A percentile compares a stretch with the other conserved stretches of the same genome.
phyloP scores from a whole-genome alignment of 129 eudicot genomes.

The Saussurea involucrata region DNA sequence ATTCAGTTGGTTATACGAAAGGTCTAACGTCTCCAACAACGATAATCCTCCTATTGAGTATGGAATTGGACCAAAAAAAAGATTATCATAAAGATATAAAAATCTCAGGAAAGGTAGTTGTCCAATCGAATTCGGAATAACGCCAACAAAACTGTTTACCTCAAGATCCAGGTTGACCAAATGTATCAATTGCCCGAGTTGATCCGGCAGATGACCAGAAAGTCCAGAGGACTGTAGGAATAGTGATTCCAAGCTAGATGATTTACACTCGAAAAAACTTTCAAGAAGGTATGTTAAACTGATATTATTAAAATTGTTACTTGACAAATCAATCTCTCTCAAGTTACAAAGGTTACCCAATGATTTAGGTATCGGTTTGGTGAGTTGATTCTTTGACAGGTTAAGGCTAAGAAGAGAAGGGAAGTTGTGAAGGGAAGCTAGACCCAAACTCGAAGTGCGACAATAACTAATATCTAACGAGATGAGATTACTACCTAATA shows the following conservation, averaged over 20 bases:
- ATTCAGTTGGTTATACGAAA: too few species aligned
- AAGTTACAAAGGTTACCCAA: slow-evolving; percentile 10
- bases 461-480: neutral
- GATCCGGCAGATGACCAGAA: neutral
- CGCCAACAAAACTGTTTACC: neutral
- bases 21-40: neutral
- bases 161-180: neutral
- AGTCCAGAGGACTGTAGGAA: neutral
- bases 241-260: slow-evolving; percentile 4
- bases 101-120: too few species aligned
- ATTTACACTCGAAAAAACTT: neutral
- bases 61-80: too few species aligned
- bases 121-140: neutral
- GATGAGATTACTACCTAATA: neutral
- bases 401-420: neutral
- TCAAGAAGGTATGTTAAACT: neutral
- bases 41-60: neutral
- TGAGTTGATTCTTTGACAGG: neutral
- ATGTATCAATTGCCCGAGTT: neutral
- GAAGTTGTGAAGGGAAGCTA: neutral
- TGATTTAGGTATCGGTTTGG: neutral
- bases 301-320: neutral
- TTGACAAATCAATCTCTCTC: neutral
- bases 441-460: neutral
- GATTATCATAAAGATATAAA: too few species aligned